phyloP scores from a whole-genome alignment of 148 eudicot species.

The Spergularia bocconei region DNA sequence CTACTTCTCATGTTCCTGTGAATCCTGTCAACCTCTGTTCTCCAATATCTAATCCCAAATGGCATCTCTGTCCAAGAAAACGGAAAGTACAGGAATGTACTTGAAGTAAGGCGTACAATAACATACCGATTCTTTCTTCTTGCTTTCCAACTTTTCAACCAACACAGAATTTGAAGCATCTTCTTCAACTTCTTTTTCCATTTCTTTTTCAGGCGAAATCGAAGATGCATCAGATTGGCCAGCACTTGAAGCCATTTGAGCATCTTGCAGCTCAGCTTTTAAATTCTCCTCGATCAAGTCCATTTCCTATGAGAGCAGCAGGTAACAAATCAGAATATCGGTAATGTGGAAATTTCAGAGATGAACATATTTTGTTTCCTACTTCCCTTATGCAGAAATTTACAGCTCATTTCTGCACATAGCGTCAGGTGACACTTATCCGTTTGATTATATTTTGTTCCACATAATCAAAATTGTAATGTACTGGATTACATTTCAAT shows the following conservation, averaged over 20 bases:
- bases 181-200: slow-evolving; percentile 35
- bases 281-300: slow-evolving; percentile 54
- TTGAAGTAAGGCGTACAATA: slow-evolving; percentile 16
- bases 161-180: slow-evolving; percentile 46
- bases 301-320: slow-evolving; percentile 49
- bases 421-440: not conserved
- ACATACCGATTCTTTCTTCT: slow-evolving; percentile 73
- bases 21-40: too few relatives aligned
- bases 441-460: not conserved
- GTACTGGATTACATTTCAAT: not conserved
- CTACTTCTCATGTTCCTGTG: not conserved
- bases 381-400: not conserved
- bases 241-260: slow-evolving; percentile 36
- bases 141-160: slow-evolving; percentile 66
- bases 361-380: not conserved
- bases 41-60: not conserved
- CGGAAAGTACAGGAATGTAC: not conserved
- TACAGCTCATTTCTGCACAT: not conserved
- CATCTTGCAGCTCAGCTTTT: slow-evolving; percentile 57
- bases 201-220: slow-evolving; percentile 25
- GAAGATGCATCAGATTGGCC: slow-evolving; percentile 27
- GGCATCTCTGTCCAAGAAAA: not conserved
- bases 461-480: not conserved
- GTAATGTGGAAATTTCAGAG: not conserved
- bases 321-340: not conserved